Evolutionary conservation across 768 basidiomycete genomes (phyloP), one percentile per base, ranked within the genome.

Genomic region (Mrakia frigida): DNA sequence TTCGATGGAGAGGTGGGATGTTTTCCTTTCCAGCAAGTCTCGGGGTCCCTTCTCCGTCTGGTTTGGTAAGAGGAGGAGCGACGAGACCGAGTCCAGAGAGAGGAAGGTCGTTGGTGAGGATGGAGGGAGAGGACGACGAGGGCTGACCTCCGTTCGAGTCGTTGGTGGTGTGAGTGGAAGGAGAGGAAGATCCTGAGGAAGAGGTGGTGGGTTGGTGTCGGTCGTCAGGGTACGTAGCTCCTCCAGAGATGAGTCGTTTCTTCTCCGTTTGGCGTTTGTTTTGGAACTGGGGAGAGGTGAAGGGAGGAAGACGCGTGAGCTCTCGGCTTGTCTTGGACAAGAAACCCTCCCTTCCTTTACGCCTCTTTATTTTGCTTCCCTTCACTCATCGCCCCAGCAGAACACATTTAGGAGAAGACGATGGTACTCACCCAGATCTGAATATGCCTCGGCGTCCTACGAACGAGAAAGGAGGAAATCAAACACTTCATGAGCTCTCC

Each of bases 181-280:
- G 39, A 6, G 46, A 43, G 18, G 60, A n/a, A n/a, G 61, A 63
- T 28, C 28, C 23, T 0, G 70, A 50, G 46, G 46, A 50, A 6
- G 46, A 18, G 21, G 39, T 41, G 11, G 39, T 11, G 11, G 46
- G 46, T 3, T 50, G n/a, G n/a, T n/a, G 13, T 14, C 13, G 21
- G 23, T 72, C 37, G 28, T 72, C 35, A 2, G 43, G 56, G 37
- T 37, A 31, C 16, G 33, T 25, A 31, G 56, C 65, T 65, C 46
- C 35, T n/a, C 35, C 61, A 33, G 61, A 31, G 35, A 63, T 21
- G 6, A 75, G 43, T 21, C 75, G 75, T 50, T 72, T 77, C 73
- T 77, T 77, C 33, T 73, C 71, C 33, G 68, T 77, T 33, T 77
- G 76, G 2, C 76, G 76, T 23, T 72, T 61, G 67, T 77, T 77